Conservation (phyloP, 331 rosid genomes). For the Acacia concinna region DNA sequence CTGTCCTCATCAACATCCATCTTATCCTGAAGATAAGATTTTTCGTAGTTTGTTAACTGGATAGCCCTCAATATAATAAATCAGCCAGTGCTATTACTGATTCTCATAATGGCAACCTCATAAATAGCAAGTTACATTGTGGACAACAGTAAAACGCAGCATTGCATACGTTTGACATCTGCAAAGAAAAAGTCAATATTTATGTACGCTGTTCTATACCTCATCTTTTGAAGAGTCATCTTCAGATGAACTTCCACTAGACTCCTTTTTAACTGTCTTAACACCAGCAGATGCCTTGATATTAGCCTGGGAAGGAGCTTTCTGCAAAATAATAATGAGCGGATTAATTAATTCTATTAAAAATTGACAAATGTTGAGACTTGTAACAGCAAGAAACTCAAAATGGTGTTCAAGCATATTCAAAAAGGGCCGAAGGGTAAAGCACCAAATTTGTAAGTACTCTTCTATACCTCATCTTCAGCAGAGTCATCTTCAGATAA, state of each 20-base stretch:
- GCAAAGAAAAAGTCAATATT: not conserved
- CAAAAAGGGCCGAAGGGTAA: not conserved
- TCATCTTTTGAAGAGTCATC: conserved; percentile 32
- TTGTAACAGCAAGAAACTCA: not conserved
- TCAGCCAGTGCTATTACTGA: not conserved
- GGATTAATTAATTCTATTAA: not conserved
- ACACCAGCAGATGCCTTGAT: conserved; percentile 13
- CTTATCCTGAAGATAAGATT: conserved; percentile 35
- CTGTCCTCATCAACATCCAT: conserved; percentile 52
- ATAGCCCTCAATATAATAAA: not conserved
- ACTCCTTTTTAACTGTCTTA: conserved; percentile 25
- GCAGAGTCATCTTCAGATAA: conserved; percentile 28
- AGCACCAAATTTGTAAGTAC: not conserved
- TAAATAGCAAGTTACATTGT: not conserved
- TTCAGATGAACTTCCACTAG: conserved; percentile 17
- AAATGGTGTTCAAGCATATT: not conserved
- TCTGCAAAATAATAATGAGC: conserved; percentile 8
- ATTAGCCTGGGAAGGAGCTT: conserved; percentile 20
- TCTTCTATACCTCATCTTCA: conserved; percentile 26
- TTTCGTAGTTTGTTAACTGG: not conserved
- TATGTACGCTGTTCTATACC: not conserved
- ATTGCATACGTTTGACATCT: not conserved
- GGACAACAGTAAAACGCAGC: not conserved
- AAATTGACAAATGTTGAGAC: not conserved
- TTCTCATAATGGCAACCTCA: not conserved